Percentiles rank a stretch among this genome's conserved stretches.
Conservation (phyloP, 2,329 filamentous ascomycete genomes). For the Pyrenophora tritici-repentis region DNA sequence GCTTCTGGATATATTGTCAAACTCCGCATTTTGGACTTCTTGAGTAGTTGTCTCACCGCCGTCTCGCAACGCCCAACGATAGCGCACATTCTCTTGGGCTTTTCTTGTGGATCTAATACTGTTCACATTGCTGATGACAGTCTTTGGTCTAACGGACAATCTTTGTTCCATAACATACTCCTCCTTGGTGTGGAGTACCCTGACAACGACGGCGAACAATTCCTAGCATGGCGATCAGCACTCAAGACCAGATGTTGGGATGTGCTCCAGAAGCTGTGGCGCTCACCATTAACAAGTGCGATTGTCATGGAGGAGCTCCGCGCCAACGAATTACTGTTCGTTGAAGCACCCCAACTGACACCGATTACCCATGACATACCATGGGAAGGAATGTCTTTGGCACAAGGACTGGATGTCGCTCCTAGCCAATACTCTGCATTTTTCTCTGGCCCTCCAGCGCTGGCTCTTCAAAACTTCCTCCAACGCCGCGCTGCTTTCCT, state of each 20-base stretch:
- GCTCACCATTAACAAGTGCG: slow-evolving; percentile 74
- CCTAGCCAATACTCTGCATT: slow-evolving; percentile 60
- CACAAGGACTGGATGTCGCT: slow-evolving; percentile 45
- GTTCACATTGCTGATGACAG: slow-evolving; percentile 71
- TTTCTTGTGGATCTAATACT: slow-evolving; percentile 73
- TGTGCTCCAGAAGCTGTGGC: slow-evolving; percentile 82
- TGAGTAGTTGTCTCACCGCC: slow-evolving; percentile 77
- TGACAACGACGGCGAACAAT: slow-evolving; percentile 57
- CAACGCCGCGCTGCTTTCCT: slow-evolving; percentile 75
- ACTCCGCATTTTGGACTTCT: slow-evolving; percentile 80
- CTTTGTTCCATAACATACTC: slow-evolving; percentile 83
- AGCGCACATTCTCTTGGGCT: slow-evolving; percentile 88
- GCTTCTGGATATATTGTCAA: slow-evolving; percentile 81
- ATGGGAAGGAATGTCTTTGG: slow-evolving; percentile 73
- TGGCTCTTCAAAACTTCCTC: slow-evolving; percentile 77
- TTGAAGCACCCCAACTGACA: slow-evolving; percentile 72
- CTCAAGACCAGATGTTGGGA: slow-evolving; percentile 54
- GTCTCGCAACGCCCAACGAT: slow-evolving; percentile 80
- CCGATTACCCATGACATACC: slow-evolving; percentile 70
- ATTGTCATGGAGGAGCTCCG: slow-evolving; percentile 81
- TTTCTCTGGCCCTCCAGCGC: slow-evolving; percentile 68
- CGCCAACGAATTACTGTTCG: slow-evolving; percentile 77
- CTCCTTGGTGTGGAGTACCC: slow-evolving; percentile 72
- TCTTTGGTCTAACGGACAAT: slow-evolving; percentile 71
- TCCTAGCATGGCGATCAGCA: slow-evolving; percentile 49